A percentile compares a stretch with the other conserved stretches of the same genome.
phyloP scores from a whole-genome alignment of 805 yeast species.

The Yamadazyma sp. region DNA sequence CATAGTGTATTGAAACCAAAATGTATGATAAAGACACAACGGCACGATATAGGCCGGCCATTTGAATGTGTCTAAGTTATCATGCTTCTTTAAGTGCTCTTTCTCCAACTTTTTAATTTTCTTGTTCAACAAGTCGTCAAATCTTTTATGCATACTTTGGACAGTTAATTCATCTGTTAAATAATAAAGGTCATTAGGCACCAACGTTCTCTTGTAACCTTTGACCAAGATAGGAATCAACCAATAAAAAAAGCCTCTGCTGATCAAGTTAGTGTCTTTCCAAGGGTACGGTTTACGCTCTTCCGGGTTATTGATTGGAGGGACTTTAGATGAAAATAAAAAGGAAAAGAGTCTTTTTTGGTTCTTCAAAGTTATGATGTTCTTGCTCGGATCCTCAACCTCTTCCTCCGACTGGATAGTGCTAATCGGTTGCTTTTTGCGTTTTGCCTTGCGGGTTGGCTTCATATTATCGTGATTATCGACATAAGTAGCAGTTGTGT shows the following conservation, averaged over 20 bases:
- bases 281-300: slow-evolving; percentile 55
- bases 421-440: slow-evolving; percentile 11
- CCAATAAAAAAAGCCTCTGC: slow-evolving; percentile 42
- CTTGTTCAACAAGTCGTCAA: slow-evolving; percentile 24
- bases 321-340: slow-evolving; percentile 48
- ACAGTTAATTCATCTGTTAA: slow-evolving; percentile 37
- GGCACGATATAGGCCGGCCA: slow-evolving; percentile 45
- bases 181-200: slow-evolving; percentile 38
- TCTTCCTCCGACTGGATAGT: slow-evolving; percentile 12
- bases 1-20: slow-evolving; percentile 42
- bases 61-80: slow-evolving; percentile 26
- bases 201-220: slow-evolving; percentile 41
- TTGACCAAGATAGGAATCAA: slow-evolving; percentile 37
- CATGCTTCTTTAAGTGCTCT: slow-evolving; percentile 21
- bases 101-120: slow-evolving; percentile 21
- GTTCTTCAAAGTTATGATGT: slow-evolving; percentile 25
- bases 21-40: slow-evolving; percentile 49
- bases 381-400: slow-evolving; percentile 4
- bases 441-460: not conserved
- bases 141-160: slow-evolving; percentile 33
- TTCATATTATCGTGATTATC: slow-evolving; percentile 8
- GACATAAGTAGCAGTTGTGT: slow-evolving; percentile 19
- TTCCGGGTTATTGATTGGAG: slow-evolving; percentile 49
- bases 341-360: slow-evolving; percentile 54
- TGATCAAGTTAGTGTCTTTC: slow-evolving; percentile 37